phyloP scores from a whole-genome alignment of 192 early-diverging fungal genomes.

The Obelidium mucronatum region DNA sequence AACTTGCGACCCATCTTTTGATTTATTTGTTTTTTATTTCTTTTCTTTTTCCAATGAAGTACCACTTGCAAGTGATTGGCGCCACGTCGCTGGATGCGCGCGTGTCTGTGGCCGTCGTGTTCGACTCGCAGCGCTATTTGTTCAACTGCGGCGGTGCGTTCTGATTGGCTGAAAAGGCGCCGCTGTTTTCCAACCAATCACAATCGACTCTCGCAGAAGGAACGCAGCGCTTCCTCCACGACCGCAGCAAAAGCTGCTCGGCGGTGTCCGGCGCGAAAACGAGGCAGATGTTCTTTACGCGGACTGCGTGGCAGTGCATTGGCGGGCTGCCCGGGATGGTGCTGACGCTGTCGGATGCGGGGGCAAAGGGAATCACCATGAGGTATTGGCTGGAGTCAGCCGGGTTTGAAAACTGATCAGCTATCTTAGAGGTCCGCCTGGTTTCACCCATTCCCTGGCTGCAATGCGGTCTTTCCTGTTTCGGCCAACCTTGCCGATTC shows the following conservation, averaged over 20 bases:
- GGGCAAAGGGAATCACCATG: slow-evolving; percentile 63
- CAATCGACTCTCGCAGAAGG: slow-evolving; percentile 64
- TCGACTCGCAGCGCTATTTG: slow-evolving; percentile 80
- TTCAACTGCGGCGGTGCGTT: slow-evolving; percentile 79
- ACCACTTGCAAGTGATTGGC: slow-evolving; percentile 37
- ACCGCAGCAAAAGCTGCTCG: slow-evolving; percentile 57
- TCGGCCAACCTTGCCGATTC: slow-evolving; percentile 10
- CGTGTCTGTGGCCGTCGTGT: slow-evolving; percentile 77
- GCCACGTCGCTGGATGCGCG: slow-evolving; percentile 56
- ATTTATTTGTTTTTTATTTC: slow-evolving; percentile 12
- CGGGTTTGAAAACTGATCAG: not conserved
- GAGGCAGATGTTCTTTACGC: slow-evolving; percentile 80
- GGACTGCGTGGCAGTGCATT: slow-evolving; percentile 82
- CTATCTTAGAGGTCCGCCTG: slow-evolving; percentile 15
- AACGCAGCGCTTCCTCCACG: slow-evolving; percentile 83
- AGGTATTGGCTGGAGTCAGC: not conserved
- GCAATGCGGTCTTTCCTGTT: slow-evolving; percentile 35
- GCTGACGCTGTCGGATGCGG: slow-evolving; percentile 84
- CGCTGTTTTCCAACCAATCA: not conserved
- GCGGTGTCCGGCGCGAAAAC: slow-evolving; percentile 72
- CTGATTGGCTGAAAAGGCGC: slow-evolving; percentile 6
- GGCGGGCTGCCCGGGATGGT: slow-evolving; percentile 96
- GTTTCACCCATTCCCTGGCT: slow-evolving; percentile 17
- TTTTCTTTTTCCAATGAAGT: slow-evolving; percentile 17
- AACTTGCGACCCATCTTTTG: slow-evolving; percentile 78